Percentiles rank a stretch among this genome's conserved stretches.
phyloP scores from a whole-genome alignment of 805 yeast genomes.

The Saturnispora halmiae region DNA sequence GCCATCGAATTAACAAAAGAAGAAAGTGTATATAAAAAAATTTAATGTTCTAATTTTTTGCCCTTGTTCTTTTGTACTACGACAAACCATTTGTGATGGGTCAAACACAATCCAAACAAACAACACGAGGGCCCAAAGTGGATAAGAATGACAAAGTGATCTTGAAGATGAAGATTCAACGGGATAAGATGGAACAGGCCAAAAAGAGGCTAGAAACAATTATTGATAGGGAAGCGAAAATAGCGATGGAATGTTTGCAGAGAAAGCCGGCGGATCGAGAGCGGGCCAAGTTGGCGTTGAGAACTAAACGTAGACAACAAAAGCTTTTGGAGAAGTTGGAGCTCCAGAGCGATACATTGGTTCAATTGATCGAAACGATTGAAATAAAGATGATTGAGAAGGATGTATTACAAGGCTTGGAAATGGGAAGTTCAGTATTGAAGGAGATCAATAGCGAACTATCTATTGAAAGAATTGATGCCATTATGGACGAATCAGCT shows the following conservation, averaged over 20 bases:
- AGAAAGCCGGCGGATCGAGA: constrained; percentile 39
- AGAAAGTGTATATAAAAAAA: neutral
- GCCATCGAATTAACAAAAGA: neutral
- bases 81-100: constrained; percentile 25
- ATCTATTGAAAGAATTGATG: constrained; percentile 70
- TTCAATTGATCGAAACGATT: constrained; percentile 65
- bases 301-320: constrained; percentile 76
- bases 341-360: constrained; percentile 70
- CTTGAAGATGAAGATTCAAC: constrained; percentile 74
- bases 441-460: constrained; percentile 70
- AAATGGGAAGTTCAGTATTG: constrained; percentile 72
- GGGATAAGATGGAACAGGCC: constrained; percentile 76
- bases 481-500: constrained; percentile 71
- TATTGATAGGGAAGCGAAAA: constrained; percentile 49
- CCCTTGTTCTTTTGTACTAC: too few relatives aligned
- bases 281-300: constrained; percentile 59
- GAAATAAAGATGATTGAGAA: constrained; percentile 86
- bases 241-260: constrained; percentile 49
- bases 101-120: constrained; percentile 19
- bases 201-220: constrained; percentile 49
- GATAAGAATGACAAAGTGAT: constrained; percentile 83
- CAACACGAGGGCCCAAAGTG: constrained; percentile 45
- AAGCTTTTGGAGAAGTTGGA: constrained; percentile 60
- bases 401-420: constrained; percentile 71
- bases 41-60: too few relatives aligned